Conservation (phyloP, 2,329 filamentous ascomycete genomes). For the Cladosporium oxysporum region DNA sequence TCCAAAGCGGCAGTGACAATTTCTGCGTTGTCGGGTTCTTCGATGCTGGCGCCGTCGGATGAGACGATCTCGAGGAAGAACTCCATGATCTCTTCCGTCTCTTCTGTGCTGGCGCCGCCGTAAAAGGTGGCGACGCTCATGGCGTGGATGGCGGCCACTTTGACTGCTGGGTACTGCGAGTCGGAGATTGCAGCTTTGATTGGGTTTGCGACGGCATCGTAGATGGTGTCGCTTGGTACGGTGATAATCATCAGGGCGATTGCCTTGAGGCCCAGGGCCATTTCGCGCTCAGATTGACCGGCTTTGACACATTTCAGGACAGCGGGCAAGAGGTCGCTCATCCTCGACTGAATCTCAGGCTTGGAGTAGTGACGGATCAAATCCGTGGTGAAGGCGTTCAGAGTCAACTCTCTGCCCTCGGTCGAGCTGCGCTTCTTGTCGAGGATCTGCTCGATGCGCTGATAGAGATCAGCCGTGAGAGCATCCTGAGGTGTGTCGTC, state of each 20-base stretch:
- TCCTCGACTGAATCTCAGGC: conserved; percentile 60
- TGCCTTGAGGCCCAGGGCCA: conserved; percentile 69
- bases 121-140: conserved; percentile 73
- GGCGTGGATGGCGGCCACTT: conserved; percentile 71
- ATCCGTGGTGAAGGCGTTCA: conserved; percentile 64
- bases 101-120: conserved; percentile 69
- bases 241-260: conserved; percentile 71
- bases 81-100: conserved; percentile 69
- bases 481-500: conserved; percentile 49
- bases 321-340: conserved; percentile 63
- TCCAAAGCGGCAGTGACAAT: conserved; percentile 75
- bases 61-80: conserved; percentile 76
- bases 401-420: conserved; percentile 66
- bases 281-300: conserved; percentile 69
- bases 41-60: conserved; percentile 73
- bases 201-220: conserved; percentile 59
- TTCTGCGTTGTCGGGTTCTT: conserved; percentile 68
- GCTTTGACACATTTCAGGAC: conserved; percentile 71
- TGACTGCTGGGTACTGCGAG: conserved; percentile 64
- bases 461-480: conserved; percentile 64
- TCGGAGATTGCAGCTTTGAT: conserved; percentile 67
- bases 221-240: conserved; percentile 64
- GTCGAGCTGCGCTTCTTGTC: conserved; percentile 77
- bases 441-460: conserved; percentile 70
- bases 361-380: conserved; percentile 69